phyloP scores from a whole-genome alignment of 164 flowering plant species.

The Annona cherimola region DNA sequence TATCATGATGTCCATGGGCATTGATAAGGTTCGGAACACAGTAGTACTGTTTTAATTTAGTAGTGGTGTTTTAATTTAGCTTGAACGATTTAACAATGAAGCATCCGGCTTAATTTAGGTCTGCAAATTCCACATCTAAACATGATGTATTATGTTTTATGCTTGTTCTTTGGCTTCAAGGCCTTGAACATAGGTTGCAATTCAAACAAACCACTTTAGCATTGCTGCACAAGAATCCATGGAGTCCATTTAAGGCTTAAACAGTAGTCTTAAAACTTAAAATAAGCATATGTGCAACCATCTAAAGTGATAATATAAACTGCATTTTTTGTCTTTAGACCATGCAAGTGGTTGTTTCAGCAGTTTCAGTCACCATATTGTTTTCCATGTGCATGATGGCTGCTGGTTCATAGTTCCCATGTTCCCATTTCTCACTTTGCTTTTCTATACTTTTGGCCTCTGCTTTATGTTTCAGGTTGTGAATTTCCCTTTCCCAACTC shows the following conservation, averaged over 20 bases:
- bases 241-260: not conserved
- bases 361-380: not conserved
- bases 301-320: not conserved
- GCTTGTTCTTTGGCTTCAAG: not conserved
- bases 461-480: conserved; percentile 42
- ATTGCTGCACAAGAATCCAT: not conserved
- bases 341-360: not conserved
- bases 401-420: not conserved
- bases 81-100: not conserved
- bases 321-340: not conserved
- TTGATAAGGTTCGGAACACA: conserved; percentile 53
- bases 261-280: not conserved
- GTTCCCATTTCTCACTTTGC: not conserved
- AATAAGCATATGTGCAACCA: not conserved
- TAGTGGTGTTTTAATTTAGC: not conserved
- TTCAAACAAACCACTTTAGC: not conserved
- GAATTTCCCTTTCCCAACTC: conserved; percentile 96
- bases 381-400: not conserved
- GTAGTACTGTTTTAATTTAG: not conserved
- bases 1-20: conserved; percentile 82
- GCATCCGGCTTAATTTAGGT: not conserved
- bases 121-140: not conserved
- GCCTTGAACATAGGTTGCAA: not conserved
- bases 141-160: not conserved
- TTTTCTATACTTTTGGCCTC: not conserved